Evolutionary conservation across 345 rosid genomes (phyloP).

Genomic region (Viola odorata): DNA sequence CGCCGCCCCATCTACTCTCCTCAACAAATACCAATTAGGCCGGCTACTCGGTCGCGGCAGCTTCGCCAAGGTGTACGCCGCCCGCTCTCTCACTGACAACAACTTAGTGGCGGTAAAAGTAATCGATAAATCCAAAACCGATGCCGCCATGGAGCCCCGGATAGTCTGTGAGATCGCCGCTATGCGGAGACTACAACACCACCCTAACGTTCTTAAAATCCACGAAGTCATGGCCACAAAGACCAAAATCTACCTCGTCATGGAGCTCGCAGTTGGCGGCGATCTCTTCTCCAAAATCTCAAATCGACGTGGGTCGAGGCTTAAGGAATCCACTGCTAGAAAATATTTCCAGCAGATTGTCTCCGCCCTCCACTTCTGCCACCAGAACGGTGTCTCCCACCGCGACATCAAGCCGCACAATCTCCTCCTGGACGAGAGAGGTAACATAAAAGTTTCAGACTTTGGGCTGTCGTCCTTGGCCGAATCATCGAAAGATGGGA

Average conservation of each 20-base stretch:
- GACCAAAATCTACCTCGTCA: conserved; percentile 67
- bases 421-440: conserved; percentile 58
- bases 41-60: conserved; percentile 61
- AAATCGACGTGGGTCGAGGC: conserved; percentile 33
- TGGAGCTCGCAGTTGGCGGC: conserved; percentile 78
- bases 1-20: conserved; percentile 30
- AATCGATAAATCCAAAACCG: conserved; percentile 50
- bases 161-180: conserved; percentile 71
- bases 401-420: conserved; percentile 91
- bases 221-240: conserved; percentile 86
- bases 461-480: conserved; percentile 73
- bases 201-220: conserved; percentile 71
- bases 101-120: conserved; percentile 55
- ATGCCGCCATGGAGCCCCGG: conserved; percentile 49
- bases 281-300: conserved; percentile 48
- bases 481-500: background rate
- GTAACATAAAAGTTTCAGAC: conserved; percentile 67
- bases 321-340: conserved; percentile 49
- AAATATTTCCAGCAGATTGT: conserved; percentile 68
- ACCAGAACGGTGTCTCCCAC: conserved; percentile 74
- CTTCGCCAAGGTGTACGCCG: conserved; percentile 65
- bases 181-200: conserved; percentile 72
- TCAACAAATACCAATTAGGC: conserved; percentile 60
- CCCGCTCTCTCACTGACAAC: conserved; percentile 39
- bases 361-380: conserved; percentile 76